Base-by-base conservation (phyloP, 2,329 filamentous ascomycete genomes). In the Stylonectria norvegica region DNA sequence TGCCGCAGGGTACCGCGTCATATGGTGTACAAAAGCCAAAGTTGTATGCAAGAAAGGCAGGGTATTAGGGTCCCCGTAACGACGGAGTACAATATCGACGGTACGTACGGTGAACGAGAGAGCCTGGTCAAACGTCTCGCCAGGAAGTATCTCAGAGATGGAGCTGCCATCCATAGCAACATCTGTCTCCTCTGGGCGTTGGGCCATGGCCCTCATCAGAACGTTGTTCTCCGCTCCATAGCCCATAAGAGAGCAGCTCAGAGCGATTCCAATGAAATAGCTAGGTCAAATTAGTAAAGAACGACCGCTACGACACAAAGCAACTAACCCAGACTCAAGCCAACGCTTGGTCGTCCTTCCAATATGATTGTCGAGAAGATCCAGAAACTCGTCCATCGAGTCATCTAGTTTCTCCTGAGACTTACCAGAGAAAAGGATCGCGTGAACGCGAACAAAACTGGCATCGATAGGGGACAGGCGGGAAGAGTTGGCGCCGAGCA, bases 381-480 rank as follows among this genome's bases (percentile, higher is more conserved):
- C 53, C 0, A 80, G 52, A 29, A 85, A 86, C 1, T 75, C 68
- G 0, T 62, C 45, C 12, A 68, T 64, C 0, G 73, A 68, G 0
- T 59, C 34, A 0, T 70, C 55, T 16, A 83, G 75, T 4, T 65
- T 67, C 0, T 78, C 70, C 2, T 63, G 50, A 1, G 65, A 59
- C 17, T 71, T 70, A 1, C 69, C 67, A 0, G 73, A 76, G 35
- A 87, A 87, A 0, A 87, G 62, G 6, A 83, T 71, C 0, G 75
- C 84, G 45, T 88, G 82, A 0, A 76, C 68, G 5, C 75, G 78
- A 11, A 88, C 78, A 42, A 82, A 86, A 0, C 70, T 68, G 0
- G 74, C 67, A 45, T 89, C 83, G 2, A 80, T 51, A 0, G 45
- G 39, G 5, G 59, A 52, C 20, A 67, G 57, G 3, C 63, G 64